Evolutionary conservation across 352 stramenopile genomes (phyloP).

Genomic region (Phytophthora cajani): DNA sequence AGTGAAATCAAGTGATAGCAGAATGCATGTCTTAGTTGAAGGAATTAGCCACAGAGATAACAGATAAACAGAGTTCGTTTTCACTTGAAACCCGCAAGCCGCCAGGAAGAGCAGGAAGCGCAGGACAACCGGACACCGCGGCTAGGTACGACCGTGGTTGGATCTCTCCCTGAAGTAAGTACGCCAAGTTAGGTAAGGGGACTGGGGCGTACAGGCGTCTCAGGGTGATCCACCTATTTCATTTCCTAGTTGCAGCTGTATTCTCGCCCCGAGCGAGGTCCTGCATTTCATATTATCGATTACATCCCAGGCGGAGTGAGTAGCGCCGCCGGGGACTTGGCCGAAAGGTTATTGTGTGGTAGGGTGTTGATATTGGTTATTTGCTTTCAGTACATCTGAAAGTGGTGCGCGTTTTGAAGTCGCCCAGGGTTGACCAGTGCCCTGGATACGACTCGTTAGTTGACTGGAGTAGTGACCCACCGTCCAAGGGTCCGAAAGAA

Average conservation of each 20-base stretch:
- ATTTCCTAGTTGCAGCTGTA: not conserved
- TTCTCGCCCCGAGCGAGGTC: not conserved
- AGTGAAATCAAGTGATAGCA: too few relatives aligned
- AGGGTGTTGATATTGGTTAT: too few relatives aligned
- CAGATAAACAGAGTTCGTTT: not conserved
- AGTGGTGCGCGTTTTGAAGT: too few relatives aligned
- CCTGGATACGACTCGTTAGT: too few relatives aligned
- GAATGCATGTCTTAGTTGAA: not conserved
- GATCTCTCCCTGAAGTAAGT: not conserved
- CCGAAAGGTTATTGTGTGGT: too few relatives aligned
- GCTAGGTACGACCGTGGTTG: not conserved
- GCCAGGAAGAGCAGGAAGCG: too few relatives aligned
- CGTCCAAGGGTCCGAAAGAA: too few relatives aligned
- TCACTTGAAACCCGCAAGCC: not conserved
- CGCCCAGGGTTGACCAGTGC: too few relatives aligned
- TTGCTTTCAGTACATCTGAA: too few relatives aligned
- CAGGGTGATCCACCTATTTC: not conserved
- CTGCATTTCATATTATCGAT: not conserved
- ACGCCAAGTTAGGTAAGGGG: not conserved
- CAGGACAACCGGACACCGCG: not conserved
- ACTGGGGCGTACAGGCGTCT: not conserved
- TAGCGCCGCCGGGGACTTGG: too few relatives aligned
- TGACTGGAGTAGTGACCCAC: too few relatives aligned
- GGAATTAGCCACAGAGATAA: not conserved
- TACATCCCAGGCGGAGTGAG: too few relatives aligned